Conservation (phyloP, 2,329 filamentous ascomycete species). For the Plenodomus biglobosus region DNA sequence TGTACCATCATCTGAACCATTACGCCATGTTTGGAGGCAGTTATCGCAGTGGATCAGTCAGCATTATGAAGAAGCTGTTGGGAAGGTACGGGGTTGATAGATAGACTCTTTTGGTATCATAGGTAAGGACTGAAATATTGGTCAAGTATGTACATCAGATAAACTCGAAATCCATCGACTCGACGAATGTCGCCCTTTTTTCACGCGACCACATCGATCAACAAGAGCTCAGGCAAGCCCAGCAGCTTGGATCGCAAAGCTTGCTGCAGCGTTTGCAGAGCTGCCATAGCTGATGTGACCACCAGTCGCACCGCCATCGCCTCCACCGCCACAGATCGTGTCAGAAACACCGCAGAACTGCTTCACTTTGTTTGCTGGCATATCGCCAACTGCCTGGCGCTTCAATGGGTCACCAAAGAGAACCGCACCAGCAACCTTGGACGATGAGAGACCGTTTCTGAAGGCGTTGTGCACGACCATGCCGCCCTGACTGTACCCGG, state of each 20-base stretch:
- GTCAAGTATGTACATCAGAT: conserved; percentile 10
- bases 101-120: conserved; percentile 1
- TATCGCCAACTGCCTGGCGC: conserved; percentile 21
- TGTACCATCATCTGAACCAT: conserved; percentile 93
- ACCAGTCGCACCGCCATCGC: conserved; percentile 27
- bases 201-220: background rate
- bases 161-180: background rate
- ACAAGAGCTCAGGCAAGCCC: conserved; percentile 16
- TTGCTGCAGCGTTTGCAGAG: conserved; percentile 29
- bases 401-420: conserved; percentile 39
- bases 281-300: conserved; percentile 36
- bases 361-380: conserved; percentile 25
- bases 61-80: conserved; percentile 74
- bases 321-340: conserved; percentile 27
- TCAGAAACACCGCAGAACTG: conserved; percentile 34
- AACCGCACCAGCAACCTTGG: conserved; percentile 29
- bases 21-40: conserved; percentile 79
- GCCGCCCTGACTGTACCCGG: conserved; percentile 38
- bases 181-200: background rate
- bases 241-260: conserved; percentile 28
- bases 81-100: conserved; percentile 62
- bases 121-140: conserved; percentile 2
- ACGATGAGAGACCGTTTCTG: conserved; percentile 22
- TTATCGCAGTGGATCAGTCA: conserved; percentile 74
- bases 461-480: conserved; percentile 40